phyloP scores from a whole-genome alignment of 805 yeast species.

The Kregervanrija fluxuum region DNA sequence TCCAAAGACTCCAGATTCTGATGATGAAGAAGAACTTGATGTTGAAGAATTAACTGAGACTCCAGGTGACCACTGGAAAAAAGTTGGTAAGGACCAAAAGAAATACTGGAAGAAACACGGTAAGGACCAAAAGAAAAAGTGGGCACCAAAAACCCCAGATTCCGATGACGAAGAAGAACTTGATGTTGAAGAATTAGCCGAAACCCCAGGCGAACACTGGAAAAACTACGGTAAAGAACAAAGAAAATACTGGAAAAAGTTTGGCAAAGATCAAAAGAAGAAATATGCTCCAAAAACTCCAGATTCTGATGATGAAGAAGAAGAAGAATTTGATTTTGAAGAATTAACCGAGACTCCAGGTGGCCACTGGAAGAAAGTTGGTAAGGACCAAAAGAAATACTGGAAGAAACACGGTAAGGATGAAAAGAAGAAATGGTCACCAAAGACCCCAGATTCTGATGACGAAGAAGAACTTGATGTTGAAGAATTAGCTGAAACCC shows the following conservation, averaged over 20 bases:
- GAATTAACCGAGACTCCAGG: slow-evolving; percentile 7
- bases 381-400: slow-evolving; percentile 17
- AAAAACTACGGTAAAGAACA: slow-evolving; percentile 17
- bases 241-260: slow-evolving; percentile 20
- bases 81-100: slow-evolving; percentile 18
- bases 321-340: slow-evolving; percentile 8
- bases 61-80: slow-evolving; percentile 14
- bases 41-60: slow-evolving; percentile 5
- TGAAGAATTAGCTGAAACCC: slow-evolving; percentile 6
- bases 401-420: slow-evolving; percentile 21
- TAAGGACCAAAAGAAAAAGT: slow-evolving; percentile 22
- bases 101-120: slow-evolving; percentile 25
- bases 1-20: slow-evolving; percentile 10
- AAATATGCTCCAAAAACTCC: slow-evolving; percentile 16
- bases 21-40: slow-evolving; percentile 5
- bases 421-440: slow-evolving; percentile 20
- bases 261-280: slow-evolving; percentile 20
- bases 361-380: slow-evolving; percentile 16
- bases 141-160: slow-evolving; percentile 16
- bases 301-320: slow-evolving; percentile 7
- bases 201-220: slow-evolving; percentile 15
- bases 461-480: slow-evolving; percentile 6
- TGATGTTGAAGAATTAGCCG: slow-evolving; percentile 7
- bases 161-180: slow-evolving; percentile 10
- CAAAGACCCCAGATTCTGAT: slow-evolving; percentile 10